Conservation (phyloP, 2,329 filamentous ascomycete genomes). For the Aspergillus intermedius region DNA sequence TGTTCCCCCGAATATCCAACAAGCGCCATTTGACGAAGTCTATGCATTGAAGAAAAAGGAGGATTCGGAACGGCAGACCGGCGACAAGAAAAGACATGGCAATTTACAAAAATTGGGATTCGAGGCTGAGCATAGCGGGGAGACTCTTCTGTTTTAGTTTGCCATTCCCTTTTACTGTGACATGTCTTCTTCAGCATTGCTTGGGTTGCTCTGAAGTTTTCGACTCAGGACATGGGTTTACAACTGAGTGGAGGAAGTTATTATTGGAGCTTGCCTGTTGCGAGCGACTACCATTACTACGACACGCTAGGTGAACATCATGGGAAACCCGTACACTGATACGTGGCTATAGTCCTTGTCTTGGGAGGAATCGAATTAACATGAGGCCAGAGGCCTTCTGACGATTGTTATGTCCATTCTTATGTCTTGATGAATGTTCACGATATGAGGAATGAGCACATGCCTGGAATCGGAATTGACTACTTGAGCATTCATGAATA, state of each 20-base stretch:
- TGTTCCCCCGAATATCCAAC: constrained; percentile 61
- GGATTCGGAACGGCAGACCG: constrained; percentile 60
- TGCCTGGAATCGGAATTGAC: too few relatives aligned
- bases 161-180: neutral
- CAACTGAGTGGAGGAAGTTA: too few relatives aligned
- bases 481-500: too few relatives aligned
- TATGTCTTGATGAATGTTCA: too few relatives aligned
- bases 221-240: too few relatives aligned
- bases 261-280: too few relatives aligned
- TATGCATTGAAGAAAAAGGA: constrained; percentile 66
- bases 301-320: too few relatives aligned
- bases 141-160: constrained; percentile 53
- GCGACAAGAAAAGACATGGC: constrained; percentile 65
- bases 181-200: neutral
- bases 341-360: too few relatives aligned
- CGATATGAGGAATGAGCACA: too few relatives aligned
- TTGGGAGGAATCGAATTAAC: too few relatives aligned
- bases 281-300: too few relatives aligned
- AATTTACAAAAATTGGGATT: constrained; percentile 75
- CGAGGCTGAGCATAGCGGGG: constrained; percentile 75
- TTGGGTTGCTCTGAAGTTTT: neutral
- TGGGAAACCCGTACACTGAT: too few relatives aligned
- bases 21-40: constrained; percentile 63
- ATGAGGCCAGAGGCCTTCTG: constrained; percentile 2
- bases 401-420: constrained; percentile 12